These are phyloP conservation scores for Fusarium concolor DNA, from an alignment of 2,329 filamentous ascomycete genomes.

Conservation along the genomic window DNA sequence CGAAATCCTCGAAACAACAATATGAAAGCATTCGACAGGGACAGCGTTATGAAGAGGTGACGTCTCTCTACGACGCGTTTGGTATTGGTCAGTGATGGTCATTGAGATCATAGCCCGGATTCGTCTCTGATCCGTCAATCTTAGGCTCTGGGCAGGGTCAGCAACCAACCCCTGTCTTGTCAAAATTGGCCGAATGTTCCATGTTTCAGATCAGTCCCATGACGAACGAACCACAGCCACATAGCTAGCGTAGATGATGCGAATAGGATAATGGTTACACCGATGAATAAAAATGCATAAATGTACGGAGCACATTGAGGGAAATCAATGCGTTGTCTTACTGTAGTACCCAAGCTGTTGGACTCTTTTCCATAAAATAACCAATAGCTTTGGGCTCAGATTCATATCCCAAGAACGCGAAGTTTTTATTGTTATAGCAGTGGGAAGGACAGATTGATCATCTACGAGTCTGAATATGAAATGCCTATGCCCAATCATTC, in stretches of 20 bases:
- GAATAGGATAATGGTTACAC: constrained; percentile 1
- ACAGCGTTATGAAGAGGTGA: constrained; percentile 13
- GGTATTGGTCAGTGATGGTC: constrained; percentile 11
- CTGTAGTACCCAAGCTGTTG: neutral
- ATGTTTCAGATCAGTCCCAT: constrained; percentile 34
- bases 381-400: neutral
- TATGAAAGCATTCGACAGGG: neutral
- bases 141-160: constrained; percentile 1
- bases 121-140: constrained; percentile 14
- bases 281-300: constrained; percentile 1
- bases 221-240: constrained; percentile 8
- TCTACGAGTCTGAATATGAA: neutral
- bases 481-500: neutral
- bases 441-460: neutral
- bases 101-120: constrained; percentile 4
- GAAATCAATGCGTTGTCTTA: neutral
- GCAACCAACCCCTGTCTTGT: constrained; percentile 8
- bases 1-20: constrained; percentile 6
- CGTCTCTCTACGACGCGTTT: constrained; percentile 18
- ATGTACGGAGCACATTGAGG: neutral
- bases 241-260: neutral
- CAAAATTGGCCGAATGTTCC: constrained; percentile 22
- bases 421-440: neutral
- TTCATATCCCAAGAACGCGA: neutral
- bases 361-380: neutral